Evolutionary conservation across 2,329 filamentous ascomycete species (phyloP).

Genomic region (Paracorniculantispora psalliotae): DNA sequence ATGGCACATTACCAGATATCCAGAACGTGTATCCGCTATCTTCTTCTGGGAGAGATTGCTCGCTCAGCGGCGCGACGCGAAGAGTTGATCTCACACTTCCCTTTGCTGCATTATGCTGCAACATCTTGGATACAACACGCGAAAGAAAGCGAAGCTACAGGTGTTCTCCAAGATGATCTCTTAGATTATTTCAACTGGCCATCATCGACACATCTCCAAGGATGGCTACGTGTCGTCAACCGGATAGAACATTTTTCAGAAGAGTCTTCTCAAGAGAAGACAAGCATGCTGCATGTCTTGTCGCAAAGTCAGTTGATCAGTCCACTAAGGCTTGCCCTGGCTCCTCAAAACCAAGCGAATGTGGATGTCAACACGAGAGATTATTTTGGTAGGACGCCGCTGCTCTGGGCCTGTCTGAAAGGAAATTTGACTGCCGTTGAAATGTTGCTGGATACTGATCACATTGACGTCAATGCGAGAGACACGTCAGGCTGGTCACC

Average conservation of each 20-base stretch:
- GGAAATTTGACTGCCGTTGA: background rate
- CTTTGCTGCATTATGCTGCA: slow-evolving; percentile 5
- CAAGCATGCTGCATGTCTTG: background rate
- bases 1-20: slow-evolving; percentile 20
- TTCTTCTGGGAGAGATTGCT: slow-evolving; percentile 20
- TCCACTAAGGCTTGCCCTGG: background rate
- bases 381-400: background rate
- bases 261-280: background rate
- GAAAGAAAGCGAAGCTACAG: background rate
- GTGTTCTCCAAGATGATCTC: background rate
- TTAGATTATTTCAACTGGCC: background rate
- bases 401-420: background rate
- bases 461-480: too few relatives aligned
- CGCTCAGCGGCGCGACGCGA: background rate
- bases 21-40: slow-evolving; percentile 23
- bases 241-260: too few relatives aligned
- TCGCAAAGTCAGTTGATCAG: background rate
- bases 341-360: background rate
- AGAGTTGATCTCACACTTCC: background rate
- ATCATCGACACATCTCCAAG: background rate
- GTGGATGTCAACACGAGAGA: background rate
- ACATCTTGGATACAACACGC: background rate
- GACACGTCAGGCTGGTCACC: too few relatives aligned
- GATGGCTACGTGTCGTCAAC: background rate
- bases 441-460: too few relatives aligned